Evolutionary conservation across 1,139 yeast genomes (phyloP), one percentile per base, ranked within the genome.

Genomic region (Geotrichum bryndzae): DNA sequence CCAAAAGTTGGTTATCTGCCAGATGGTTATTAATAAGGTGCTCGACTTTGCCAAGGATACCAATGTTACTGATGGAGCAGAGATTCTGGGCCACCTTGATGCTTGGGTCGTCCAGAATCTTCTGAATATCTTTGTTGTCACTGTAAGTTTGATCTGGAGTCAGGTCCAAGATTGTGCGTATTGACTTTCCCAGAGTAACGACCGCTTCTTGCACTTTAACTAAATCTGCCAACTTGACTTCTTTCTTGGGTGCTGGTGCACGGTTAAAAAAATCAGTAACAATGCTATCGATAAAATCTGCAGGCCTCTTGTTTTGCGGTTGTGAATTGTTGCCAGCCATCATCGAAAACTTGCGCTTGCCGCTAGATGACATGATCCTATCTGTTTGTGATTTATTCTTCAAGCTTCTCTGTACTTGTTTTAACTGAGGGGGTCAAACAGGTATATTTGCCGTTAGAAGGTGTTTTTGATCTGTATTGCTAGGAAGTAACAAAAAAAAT

Each of bases 1-100:
- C 25, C 22, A 50, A 41, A 13, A 54, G 54, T 15, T 53, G 41
- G 25, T 33, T 38, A 10, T 41, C 45, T 29, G 29, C 38, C 23
- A n/a, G 4, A 22, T 55, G 53, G 18, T 52, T 27, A 11, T 31
- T 35, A 7, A 60, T 45, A 7, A 60, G 57, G 25, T 35, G 22
- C 25, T 56, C 59, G 33, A 56, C 54, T 27, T 60, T 56, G 11
- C 29, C 35, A 2, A 60, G 41, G 8, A 56, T 46, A 4, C 62
- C 62, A 50, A 60, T 25, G 51, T 56, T 45, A 7, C 41, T 56
- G 10, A 56, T 33, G 8, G 59, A 52, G 27, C 48, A 33, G 23
- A 60, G 54, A 50, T 56, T 46, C 22, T 60, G 62, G 1, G 62
- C 62, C 23, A 60, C 54, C 51, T 53, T 52, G 18, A 60, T 60